These are phyloP conservation scores for Zalaria sp. DNA, from an alignment of 2,329 filamentous ascomycete genomes.

Conservation along the genomic window DNA sequence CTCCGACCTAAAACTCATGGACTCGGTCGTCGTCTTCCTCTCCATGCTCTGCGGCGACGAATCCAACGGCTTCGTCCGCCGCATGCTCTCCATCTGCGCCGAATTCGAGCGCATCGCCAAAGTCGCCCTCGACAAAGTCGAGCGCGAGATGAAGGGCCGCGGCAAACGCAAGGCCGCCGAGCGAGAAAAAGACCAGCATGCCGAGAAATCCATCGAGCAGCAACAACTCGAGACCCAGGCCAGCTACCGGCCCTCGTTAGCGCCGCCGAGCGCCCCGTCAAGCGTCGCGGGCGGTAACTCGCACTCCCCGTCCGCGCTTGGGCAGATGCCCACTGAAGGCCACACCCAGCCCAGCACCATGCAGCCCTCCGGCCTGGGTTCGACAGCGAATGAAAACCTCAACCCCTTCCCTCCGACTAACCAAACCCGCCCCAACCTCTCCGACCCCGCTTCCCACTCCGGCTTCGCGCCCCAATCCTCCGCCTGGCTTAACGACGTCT, in stretches of 20 bases:
- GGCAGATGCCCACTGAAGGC: constrained; percentile 5
- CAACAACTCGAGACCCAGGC: constrained; percentile 21
- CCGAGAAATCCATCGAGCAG: constrained; percentile 12
- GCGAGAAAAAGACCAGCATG: constrained; percentile 12
- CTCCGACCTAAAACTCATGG: constrained; percentile 84
- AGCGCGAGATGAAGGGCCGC: constrained; percentile 66
- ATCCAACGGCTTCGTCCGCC: constrained; percentile 68
- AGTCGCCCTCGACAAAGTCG: constrained; percentile 78
- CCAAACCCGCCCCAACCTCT: no score
- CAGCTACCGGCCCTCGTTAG: constrained; percentile 16
- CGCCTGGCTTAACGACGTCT: constrained; percentile 2
- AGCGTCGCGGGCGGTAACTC: constrained; percentile 11
- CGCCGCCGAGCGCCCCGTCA: constrained; percentile 14
- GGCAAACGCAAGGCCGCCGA: constrained; percentile 73
- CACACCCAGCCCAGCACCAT: background rate
- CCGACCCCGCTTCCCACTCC: no score
- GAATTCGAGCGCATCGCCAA: constrained; percentile 93
- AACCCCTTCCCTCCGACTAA: no score
- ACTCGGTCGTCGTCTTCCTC: constrained; percentile 80
- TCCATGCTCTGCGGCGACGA: constrained; percentile 72
- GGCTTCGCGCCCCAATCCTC: no score
- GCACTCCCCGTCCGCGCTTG: constrained; percentile 6
- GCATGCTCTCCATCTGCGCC: constrained; percentile 87
- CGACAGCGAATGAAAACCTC: no score
- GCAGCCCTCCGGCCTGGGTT: no score